These are phyloP conservation scores for Phytopythium kandeliae DNA, from an alignment of 352 stramenopile genomes.

Conservation along the genomic window DNA sequence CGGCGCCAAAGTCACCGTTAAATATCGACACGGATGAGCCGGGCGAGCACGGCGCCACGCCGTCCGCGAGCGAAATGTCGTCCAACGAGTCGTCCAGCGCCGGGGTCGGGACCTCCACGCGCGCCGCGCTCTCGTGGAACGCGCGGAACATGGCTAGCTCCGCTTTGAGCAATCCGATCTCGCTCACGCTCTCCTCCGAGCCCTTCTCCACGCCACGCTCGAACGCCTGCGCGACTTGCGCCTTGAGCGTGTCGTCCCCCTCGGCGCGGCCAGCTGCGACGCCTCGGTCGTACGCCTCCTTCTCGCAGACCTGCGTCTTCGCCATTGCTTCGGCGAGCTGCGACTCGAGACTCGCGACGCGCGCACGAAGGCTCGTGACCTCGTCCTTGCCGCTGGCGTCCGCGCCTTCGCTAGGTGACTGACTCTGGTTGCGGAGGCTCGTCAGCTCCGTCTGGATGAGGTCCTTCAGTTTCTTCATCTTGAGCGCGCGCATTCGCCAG, in stretches of 20 bases:
- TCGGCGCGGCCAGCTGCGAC: conserved; percentile 29
- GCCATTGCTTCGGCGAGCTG: conserved; percentile 29
- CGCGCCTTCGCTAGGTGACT: conserved; percentile 1
- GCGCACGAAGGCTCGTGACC: conserved; percentile 21
- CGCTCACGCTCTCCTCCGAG: conserved; percentile 18
- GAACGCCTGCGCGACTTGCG: conserved; percentile 25
- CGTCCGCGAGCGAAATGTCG: conserved; percentile 32
- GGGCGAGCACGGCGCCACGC: conserved; percentile 26
- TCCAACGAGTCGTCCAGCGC: conserved; percentile 23
- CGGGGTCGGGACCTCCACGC: conserved; percentile 13
- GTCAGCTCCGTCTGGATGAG: conserved; percentile 52
- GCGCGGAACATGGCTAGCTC: conserved; percentile 48
- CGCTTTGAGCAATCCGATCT: conserved; percentile 35
- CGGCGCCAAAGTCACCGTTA: conserved; percentile 25
- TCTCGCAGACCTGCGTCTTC: conserved; percentile 20
- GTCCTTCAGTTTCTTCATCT: conserved; percentile 85
- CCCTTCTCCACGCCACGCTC: conserved; percentile 34
- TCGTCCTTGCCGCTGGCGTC: conserved; percentile 10
- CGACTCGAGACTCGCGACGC: conserved; percentile 26
- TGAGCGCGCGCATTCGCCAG: conserved; percentile 71
- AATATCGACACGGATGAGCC: conserved; percentile 38
- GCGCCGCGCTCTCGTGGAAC: conserved; percentile 32
- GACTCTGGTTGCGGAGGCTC: conserved; percentile 16
- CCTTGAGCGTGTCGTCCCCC: conserved; percentile 23
- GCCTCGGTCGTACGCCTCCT: conserved; percentile 41